phyloP scores from a whole-genome alignment of 2,329 filamentous ascomycete genomes.

The Alternaria infectoria region DNA sequence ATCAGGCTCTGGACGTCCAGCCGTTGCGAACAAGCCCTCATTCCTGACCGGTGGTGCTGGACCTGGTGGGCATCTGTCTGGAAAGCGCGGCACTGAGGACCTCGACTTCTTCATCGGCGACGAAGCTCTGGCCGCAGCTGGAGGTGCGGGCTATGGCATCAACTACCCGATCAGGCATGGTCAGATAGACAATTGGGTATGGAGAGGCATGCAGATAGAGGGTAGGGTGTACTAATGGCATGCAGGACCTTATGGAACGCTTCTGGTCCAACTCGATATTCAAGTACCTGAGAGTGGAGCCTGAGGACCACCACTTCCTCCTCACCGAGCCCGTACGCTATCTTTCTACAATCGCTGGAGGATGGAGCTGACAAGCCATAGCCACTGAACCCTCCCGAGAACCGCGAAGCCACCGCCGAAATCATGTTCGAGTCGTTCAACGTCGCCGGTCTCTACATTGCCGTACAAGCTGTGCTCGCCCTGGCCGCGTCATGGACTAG shows the following conservation, averaged over 20 bases:
- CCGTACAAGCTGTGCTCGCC: slow-evolving; percentile 94
- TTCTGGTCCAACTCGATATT: slow-evolving; percentile 99
- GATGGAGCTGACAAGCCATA: slow-evolving; percentile 48
- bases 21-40: slow-evolving; percentile 92
- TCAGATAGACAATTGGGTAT: slow-evolving; percentile 98
- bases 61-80: slow-evolving; percentile 78
- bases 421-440: slow-evolving; percentile 99
- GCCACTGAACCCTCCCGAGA: slow-evolving; percentile 97
- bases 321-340: slow-evolving; percentile 87
- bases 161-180: slow-evolving; percentile 98
- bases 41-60: slow-evolving; percentile 93
- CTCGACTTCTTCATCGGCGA: slow-evolving; percentile 99
- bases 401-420: slow-evolving; percentile 97
- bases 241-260: slow-evolving; percentile 95
- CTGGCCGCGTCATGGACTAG: slow-evolving; percentile 98
- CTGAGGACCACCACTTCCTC: slow-evolving; percentile 98
- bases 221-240: slow-evolving; percentile 16
- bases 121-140: slow-evolving; percentile 84
- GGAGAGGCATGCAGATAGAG: slow-evolving; percentile 25
- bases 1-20: slow-evolving; percentile 84
- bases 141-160: slow-evolving; percentile 89
- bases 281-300: slow-evolving; percentile 97
- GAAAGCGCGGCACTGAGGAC: slow-evolving; percentile 95
- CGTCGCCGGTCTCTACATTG: slow-evolving; percentile 97
- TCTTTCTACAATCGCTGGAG: background rate